Base-by-base conservation (phyloP, 495 filamentous ascomycete genomes). In the Penicillium soppii region DNA sequence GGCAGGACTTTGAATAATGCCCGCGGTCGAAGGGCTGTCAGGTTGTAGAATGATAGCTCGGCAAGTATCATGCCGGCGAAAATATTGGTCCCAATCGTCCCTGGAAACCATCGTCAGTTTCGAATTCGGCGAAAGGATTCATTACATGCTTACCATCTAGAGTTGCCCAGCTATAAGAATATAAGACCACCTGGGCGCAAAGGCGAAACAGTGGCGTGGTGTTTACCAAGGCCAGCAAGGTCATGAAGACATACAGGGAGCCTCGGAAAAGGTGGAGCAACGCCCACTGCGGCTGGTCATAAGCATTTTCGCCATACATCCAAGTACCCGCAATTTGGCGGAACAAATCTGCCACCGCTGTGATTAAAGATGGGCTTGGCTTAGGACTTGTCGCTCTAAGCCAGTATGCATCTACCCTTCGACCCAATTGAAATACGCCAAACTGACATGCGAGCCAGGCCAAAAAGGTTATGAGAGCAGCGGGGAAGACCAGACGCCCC, bases 21-120 rank as follows among this genome's bases (percentile, higher is more conserved):
- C 3, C 43, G 35, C 7, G 43, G 39, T 22, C 4, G 38, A 16
- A 43, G 39, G 3, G 37, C 19, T 21, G 30, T 20, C 23, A 43
- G 21, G 44, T 49, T 54, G 29, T 43, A 41, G 13, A 49, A 44
- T 20, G 52, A 54, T 6, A 54, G 5, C 29, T 54, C 52, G 2
- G 52, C 52, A 19, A 54, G 21, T 20, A 54, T 54, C 52, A 54
- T 54, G 19, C 52, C 52, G 22, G 52, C 44, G 38, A 54, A 54
- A 23, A 54, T 49, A 15, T 54, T 54, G 15, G 13, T 43, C 2
- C 52, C 52, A 13, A 54, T 44, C 36, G 5, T 33, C 15, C 44
- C 52, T 54, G 37, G 7, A 7, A 23, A 3, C 4, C 7, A n/a
- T 20, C 12, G 10, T 47, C 4, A 47, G 44, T 7, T 6, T 2